Evolutionary conservation across 2,329 filamentous ascomycete genomes (phyloP).

Genomic region (Fusarium devonianum): DNA sequence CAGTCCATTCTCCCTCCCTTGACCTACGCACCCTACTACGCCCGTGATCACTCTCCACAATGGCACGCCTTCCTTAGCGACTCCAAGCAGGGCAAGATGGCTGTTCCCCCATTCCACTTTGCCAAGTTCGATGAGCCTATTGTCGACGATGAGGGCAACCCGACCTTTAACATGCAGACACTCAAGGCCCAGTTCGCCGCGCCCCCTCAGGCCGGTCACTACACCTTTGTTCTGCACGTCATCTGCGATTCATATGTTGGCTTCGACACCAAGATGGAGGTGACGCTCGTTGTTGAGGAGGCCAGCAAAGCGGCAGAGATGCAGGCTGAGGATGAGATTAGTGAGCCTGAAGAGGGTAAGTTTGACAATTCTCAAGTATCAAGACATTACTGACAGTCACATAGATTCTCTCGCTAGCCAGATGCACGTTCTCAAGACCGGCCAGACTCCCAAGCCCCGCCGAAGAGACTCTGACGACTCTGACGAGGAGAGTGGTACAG

Average conservation of each 20-base stretch:
- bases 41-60: slow-evolving; percentile 85
- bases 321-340: slow-evolving; percentile 90
- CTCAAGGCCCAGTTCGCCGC: slow-evolving; percentile 97
- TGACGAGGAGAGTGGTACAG: slow-evolving; percentile 82
- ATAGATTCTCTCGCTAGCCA: slow-evolving; percentile 88
- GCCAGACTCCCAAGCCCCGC: slow-evolving; percentile 65
- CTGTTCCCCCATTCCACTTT: slow-evolving; percentile 96
- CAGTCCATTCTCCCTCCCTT: slow-evolving; percentile 79
- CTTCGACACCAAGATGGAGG: slow-evolving; percentile 90
- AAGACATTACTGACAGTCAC: slow-evolving; percentile 38
- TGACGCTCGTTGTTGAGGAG: slow-evolving; percentile 88
- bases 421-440: slow-evolving; percentile 86
- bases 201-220: slow-evolving; percentile 88
- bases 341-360: slow-evolving; percentile 96
- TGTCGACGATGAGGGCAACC: slow-evolving; percentile 79
- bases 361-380: neutral
- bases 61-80: slow-evolving; percentile 97
- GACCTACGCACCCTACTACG: slow-evolving; percentile 89
- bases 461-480: slow-evolving; percentile 65
- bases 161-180: slow-evolving; percentile 94
- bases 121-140: slow-evolving; percentile 89
- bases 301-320: slow-evolving; percentile 83
- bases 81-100: slow-evolving; percentile 92
- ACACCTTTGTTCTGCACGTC: slow-evolving; percentile 93
- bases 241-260: slow-evolving; percentile 95